Conservation (phyloP, 805 yeast species). For the Suhomyces sp. region DNA sequence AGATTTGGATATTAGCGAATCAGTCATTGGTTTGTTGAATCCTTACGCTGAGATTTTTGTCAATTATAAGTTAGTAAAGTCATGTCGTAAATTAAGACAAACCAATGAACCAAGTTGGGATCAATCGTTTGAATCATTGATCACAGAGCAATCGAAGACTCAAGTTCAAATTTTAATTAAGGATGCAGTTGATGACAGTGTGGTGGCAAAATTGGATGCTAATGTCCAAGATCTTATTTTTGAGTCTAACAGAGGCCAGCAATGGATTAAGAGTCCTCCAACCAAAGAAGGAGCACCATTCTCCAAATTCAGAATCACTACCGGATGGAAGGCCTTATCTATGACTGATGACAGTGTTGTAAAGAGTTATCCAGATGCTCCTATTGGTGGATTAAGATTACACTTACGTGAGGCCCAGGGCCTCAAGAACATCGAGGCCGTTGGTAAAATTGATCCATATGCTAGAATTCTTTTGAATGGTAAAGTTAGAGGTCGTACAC, state of each 20-base stretch:
- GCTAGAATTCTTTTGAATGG: slow-evolving; percentile 60
- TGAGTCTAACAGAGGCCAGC: slow-evolving; percentile 49
- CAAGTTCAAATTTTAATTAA: slow-evolving; percentile 55
- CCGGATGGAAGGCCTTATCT: slow-evolving; percentile 71
- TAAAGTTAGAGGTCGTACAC: slow-evolving; percentile 54
- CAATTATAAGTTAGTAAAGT: slow-evolving; percentile 54
- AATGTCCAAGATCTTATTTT: slow-evolving; percentile 55
- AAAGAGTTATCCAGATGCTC: slow-evolving; percentile 48
- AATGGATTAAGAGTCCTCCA: slow-evolving; percentile 50
- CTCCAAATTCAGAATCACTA: slow-evolving; percentile 48
- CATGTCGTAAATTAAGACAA: slow-evolving; percentile 60
- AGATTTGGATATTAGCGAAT: slow-evolving; percentile 51
- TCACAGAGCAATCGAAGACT: slow-evolving; percentile 60
- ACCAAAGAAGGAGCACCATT: slow-evolving; percentile 21
- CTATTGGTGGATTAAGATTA: slow-evolving; percentile 67
- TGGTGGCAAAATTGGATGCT: slow-evolving; percentile 54
- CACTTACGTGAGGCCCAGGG: slow-evolving; percentile 55
- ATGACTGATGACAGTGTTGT: slow-evolving; percentile 47
- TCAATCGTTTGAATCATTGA: slow-evolving; percentile 57
- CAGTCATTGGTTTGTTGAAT: slow-evolving; percentile 53
- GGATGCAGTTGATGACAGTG: slow-evolving; percentile 55
- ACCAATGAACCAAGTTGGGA: slow-evolving; percentile 76
- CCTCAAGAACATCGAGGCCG: slow-evolving; percentile 56
- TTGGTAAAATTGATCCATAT: slow-evolving; percentile 78
- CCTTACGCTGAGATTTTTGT: slow-evolving; percentile 69